phyloP scores from a whole-genome alignment of 1,284 basidiomycete genomes.

The Anthracocystis setariae region DNA sequence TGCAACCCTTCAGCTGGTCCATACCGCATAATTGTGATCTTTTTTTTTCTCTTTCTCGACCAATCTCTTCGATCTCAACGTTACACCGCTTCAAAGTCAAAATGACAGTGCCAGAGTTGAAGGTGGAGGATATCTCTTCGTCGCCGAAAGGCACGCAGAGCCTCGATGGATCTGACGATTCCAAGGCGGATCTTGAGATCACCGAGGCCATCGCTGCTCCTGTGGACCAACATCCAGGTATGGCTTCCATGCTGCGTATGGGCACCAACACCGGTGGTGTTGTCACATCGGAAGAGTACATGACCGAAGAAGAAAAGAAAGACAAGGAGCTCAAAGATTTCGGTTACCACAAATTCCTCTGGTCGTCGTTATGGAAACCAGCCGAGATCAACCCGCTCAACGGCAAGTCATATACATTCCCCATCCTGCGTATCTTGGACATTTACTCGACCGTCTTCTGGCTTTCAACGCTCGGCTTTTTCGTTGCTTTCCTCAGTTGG shows the following conservation, averaged over 20 bases:
- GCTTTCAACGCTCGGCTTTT: slow-evolving; percentile 71
- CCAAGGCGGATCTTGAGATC: slow-evolving; percentile 42
- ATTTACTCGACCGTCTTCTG: slow-evolving; percentile 72
- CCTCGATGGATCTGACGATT: slow-evolving; percentile 18
- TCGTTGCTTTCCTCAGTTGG: slow-evolving; percentile 73
- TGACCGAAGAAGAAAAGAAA: slow-evolving; percentile 52
- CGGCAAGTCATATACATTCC: slow-evolving; percentile 73
- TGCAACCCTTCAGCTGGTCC: too few species aligned
- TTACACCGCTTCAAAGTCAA: background rate
- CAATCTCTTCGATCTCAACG: too few species aligned
- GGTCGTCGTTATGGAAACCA: slow-evolving; percentile 62
- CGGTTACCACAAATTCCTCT: slow-evolving; percentile 55
- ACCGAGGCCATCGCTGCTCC: slow-evolving; percentile 25
- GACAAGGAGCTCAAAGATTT: slow-evolving; percentile 31
- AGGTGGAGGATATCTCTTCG: slow-evolving; percentile 2
- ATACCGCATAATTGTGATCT: too few species aligned
- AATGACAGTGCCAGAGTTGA: slow-evolving; percentile 7
- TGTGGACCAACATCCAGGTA: slow-evolving; percentile 28
- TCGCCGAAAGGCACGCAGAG: slow-evolving; percentile 12
- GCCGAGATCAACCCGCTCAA: slow-evolving; percentile 72
- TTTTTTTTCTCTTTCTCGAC: too few species aligned
- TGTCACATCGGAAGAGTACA: slow-evolving; percentile 53
- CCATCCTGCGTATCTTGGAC: slow-evolving; percentile 72
- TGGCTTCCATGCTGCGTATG: slow-evolving; percentile 37
- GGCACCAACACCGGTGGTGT: slow-evolving; percentile 49